A percentile compares a stretch with the other conserved stretches of the same genome.
phyloP scores from a whole-genome alignment of 1,139 yeast species.

The Taiozyma sp. region DNA sequence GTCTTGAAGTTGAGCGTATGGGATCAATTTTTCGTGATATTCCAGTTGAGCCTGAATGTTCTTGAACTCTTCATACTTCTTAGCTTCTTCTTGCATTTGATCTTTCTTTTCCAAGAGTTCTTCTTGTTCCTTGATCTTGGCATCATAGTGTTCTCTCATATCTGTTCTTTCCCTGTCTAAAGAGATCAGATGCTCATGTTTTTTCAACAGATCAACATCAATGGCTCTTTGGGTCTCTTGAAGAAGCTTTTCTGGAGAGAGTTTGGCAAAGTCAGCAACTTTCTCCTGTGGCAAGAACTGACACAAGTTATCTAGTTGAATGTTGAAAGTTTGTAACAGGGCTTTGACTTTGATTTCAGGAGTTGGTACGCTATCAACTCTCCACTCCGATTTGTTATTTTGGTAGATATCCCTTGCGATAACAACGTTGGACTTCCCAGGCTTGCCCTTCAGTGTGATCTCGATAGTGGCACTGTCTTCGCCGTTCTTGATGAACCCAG shows the following conservation, averaged over 20 bases:
- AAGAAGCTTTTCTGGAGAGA: constrained; percentile 70
- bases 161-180: constrained; percentile 37
- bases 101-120: constrained; percentile 30
- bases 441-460: constrained; percentile 51
- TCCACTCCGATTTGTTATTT: constrained; percentile 52
- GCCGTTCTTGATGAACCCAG: constrained; percentile 77
- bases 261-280: constrained; percentile 86
- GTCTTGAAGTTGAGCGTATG: constrained; percentile 57
- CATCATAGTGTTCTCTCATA: constrained; percentile 26
- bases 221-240: constrained; percentile 80
- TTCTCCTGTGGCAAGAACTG: constrained; percentile 95
- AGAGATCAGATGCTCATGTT: constrained; percentile 52
- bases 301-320: constrained; percentile 87
- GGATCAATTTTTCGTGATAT: constrained; percentile 46
- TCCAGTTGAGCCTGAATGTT: constrained; percentile 37
- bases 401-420: constrained; percentile 36
- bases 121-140: constrained; percentile 21
- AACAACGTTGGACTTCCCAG: constrained; percentile 28
- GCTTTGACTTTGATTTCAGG: constrained; percentile 43
- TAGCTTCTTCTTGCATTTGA: constrained; percentile 34
- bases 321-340: constrained; percentile 47
- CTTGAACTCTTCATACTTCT: constrained; percentile 28
- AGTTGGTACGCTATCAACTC: constrained; percentile 39
- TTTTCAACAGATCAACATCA: constrained; percentile 49
- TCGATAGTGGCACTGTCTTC: constrained; percentile 50